These are phyloP conservation scores for Wickerhamomyces ciferrii DNA, from an alignment of 805 yeast genomes.

Conservation along the genomic window DNA sequence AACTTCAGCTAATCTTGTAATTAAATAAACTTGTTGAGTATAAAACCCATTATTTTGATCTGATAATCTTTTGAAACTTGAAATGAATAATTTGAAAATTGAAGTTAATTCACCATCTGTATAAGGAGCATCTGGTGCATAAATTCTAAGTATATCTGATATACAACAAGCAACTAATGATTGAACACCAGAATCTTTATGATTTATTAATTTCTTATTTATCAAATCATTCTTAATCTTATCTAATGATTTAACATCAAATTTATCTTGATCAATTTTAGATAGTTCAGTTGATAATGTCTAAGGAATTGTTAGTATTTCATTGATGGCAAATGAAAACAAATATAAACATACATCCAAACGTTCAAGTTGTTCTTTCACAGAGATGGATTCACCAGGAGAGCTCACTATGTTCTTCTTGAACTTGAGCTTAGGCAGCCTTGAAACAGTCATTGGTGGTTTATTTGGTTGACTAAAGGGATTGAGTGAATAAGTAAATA, in stretches of 20 bases:
- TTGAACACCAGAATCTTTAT: conserved; percentile 64
- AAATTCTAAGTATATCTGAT: conserved; percentile 68
- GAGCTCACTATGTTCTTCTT: conserved; percentile 49
- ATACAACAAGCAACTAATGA: conserved; percentile 68
- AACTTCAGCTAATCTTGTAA: conserved; percentile 69
- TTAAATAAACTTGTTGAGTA: conserved; percentile 55
- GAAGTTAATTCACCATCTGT: conserved; percentile 55
- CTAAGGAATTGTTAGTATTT: conserved; percentile 20
- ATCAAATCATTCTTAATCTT: conserved; percentile 45
- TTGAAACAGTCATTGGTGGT: conserved; percentile 10
- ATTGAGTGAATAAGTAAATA: no score
- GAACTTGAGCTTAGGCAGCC: conserved; percentile 27
- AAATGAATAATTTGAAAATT: conserved; percentile 61
- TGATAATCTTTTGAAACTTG: conserved; percentile 51
- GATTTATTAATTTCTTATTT: conserved; percentile 51
- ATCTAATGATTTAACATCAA: conserved; percentile 41
- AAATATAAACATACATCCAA: conserved; percentile 32
- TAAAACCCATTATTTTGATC: conserved; percentile 57
- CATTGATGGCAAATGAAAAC: not conserved
- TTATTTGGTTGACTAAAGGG: no score
- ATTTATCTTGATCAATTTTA: conserved; percentile 52
- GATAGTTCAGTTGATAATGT: conserved; percentile 59
- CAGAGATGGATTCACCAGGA: conserved; percentile 48
- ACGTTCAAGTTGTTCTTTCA: conserved; percentile 55
- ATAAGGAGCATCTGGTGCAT: conserved; percentile 90